phyloP scores from a whole-genome alignment of 2,329 filamentous ascomycete genomes.

The Diaporthe aspalathi region DNA sequence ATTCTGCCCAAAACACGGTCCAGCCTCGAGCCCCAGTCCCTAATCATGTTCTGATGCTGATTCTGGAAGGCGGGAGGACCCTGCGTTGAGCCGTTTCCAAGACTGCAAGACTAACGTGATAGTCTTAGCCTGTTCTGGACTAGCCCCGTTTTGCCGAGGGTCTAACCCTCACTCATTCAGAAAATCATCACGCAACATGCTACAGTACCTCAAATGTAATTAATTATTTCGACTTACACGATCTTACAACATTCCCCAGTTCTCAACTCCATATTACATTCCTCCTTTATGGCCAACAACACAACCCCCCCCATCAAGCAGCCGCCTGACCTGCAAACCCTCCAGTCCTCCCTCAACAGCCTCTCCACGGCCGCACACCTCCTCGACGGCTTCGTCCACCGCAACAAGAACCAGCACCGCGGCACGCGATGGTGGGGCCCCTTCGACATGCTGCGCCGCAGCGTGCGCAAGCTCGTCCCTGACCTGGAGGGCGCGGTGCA shows the following conservation, averaged over 20 bases:
- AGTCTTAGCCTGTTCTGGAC: not conserved
- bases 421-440: constrained; percentile 82
- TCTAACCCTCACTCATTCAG: not conserved
- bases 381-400: constrained; percentile 80
- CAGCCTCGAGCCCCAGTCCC: not conserved
- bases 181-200: not conserved
- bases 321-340: constrained; percentile 1
- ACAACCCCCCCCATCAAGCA: not conserved
- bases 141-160: not conserved
- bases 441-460: constrained; percentile 78
- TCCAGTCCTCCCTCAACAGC: constrained; percentile 42
- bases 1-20: constrained; percentile 17
- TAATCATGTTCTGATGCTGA: too few relatives aligned
- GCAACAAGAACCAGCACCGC: constrained; percentile 93
- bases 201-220: not conserved
- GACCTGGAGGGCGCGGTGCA: constrained; percentile 47
- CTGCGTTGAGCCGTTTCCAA: not conserved
- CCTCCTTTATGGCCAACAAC: constrained; percentile 3
- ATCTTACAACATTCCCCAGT: not conserved
- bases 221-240: not conserved
- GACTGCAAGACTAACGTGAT: not conserved
- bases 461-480: constrained; percentile 65
- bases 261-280: too few relatives aligned
- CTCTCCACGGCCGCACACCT: constrained; percentile 61
- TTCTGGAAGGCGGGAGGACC: constrained; percentile 16